Evolutionary conservation across 2,329 filamentous ascomycete genomes (phyloP).

Genomic region (Madurella mycetomatis): DNA sequence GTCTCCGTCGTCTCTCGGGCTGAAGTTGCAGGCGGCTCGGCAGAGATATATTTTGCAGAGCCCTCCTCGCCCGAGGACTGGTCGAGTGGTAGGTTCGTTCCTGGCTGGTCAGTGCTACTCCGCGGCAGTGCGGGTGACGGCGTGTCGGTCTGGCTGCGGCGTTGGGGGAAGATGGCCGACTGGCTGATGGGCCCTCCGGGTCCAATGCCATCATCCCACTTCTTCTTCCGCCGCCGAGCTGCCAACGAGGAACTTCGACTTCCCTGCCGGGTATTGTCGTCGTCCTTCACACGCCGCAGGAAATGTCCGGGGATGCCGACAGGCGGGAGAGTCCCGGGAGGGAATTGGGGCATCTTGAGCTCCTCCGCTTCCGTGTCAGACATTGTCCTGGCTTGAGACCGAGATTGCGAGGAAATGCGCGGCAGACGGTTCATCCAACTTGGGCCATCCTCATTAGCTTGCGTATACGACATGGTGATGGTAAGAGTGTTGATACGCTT

Average conservation of each 20-base stretch:
- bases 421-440: slow-evolving; percentile 95
- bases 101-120: slow-evolving; percentile 15
- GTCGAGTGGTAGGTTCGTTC: slow-evolving; percentile 10
- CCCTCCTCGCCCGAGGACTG: slow-evolving; percentile 5
- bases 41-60: not conserved
- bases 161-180: slow-evolving; percentile 77
- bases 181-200: slow-evolving; percentile 84
- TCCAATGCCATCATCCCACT: slow-evolving; percentile 65
- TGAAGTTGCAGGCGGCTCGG: slow-evolving; percentile 1
- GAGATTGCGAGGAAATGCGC: slow-evolving; percentile 59
- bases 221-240: slow-evolving; percentile 61
- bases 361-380: slow-evolving; percentile 71
- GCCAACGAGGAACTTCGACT: slow-evolving; percentile 58
- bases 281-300: slow-evolving; percentile 76
- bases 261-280: slow-evolving; percentile 52
- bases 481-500: slow-evolving; percentile 97
- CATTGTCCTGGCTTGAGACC: slow-evolving; percentile 80
- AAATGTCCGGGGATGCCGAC: slow-evolving; percentile 71
- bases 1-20: not conserved
- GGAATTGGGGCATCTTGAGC: slow-evolving; percentile 54
- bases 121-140: slow-evolving; percentile 14
- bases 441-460: slow-evolving; percentile 79
- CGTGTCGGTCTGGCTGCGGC: slow-evolving; percentile 31
- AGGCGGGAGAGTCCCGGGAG: slow-evolving; percentile 67
- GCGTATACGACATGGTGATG: slow-evolving; percentile 93